Base-by-base conservation (phyloP, 495 filamentous ascomycete species). In the Oidiodendron maius region DNA sequence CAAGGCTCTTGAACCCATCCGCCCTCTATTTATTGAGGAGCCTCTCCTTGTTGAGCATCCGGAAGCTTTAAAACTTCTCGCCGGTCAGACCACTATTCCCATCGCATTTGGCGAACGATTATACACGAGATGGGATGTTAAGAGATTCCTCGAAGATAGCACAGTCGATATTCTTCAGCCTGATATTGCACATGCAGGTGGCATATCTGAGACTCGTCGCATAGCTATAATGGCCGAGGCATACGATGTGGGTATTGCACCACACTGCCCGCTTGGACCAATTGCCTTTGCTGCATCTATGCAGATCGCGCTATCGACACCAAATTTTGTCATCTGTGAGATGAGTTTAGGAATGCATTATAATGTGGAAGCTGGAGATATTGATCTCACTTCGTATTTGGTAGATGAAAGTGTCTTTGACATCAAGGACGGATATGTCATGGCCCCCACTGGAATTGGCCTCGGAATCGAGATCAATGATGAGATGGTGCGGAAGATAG, bases 291-390 rank as follows among this genome's bases (percentile, higher is more conserved):
- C 86, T 2, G 86, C 86, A 10, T 82, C 76, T 53, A 70, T 89
- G 56, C 84, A 89, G 59, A 73, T 88, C 20, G 81, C 77, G 28
- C 66, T 82, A 25, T 62, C 67, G 9, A 79, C 70, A 24, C 68
- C 83, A 1, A 89, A 91, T 59, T 88, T 88, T 60, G 79, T 73
- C 25, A 89, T 91, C 42, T 85, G 87, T 62, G 86, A 91, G 70
- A 89, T 89, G 86, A 80, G 78, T 46, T 55, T 87, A 40, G 86
- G 83, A 0, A 89, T 91, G 43, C 86, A 91, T 64, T 89, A 89
- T 60, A 89, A 89, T 54, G 66, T 67, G 13, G n/a, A n/a, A n/a
- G n/a, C n/a, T n/a, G 80, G 74, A 28, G 76, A 63, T 6, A 80
- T 83, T 5, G 84, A 89, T 62, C 68, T 89, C 34, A 74, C 68